Evolutionary conservation across 2,329 filamentous ascomycete species (phyloP), one percentile per base, ranked within the genome.

Genomic region (Hymenoscyphus fructigenus): DNA sequence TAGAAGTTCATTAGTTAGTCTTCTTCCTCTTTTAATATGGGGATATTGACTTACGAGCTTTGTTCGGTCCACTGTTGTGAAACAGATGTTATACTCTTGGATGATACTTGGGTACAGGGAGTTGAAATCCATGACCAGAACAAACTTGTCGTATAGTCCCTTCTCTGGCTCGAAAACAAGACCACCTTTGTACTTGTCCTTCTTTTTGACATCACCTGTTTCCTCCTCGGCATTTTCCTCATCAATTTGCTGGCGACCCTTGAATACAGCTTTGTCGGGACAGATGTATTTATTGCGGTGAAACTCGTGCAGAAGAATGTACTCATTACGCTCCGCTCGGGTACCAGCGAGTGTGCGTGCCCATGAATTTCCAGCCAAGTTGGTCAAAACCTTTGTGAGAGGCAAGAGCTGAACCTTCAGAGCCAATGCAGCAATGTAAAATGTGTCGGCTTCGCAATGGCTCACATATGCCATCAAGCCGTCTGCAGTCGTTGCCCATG

Each of bases 101-200:
- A 99, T 99, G 75, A 99, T 98, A 97, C 98, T 97, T 36, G 95
- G 95, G 74, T 99, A 99, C 67, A 99, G 83, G 73, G 93, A 97
- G 84, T 99, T 99, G 83, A 99, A 99, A 82, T 99, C 95, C 96
- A 99, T 99, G 78, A 99, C 96, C 63, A 99, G 85, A 62, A 99
- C 91, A 77, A 96, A 97, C 79, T 96, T 96, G 84, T 99, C 95
- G 75, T 99, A 99, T 4, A 99, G 85, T 20, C 96, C 95, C 78
- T 94, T 97, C 77, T 98, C 93, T 4, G 95, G 95, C 77, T 99
- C 95, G 72, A 99, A 98, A 64, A 99, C 95, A 36, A 99, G 88
- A 83, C 96, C 95, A 76, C 95, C 95, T 81, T 99, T 98, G 83
- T 91, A 99, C 79, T 98, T 99, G 80, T 99, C 96, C 78, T 97